Evolutionary conservation across 164 flowering plant species (phyloP), one percentile per base, ranked within the genome.

Genomic region (Paratinospora sagittata): DNA sequence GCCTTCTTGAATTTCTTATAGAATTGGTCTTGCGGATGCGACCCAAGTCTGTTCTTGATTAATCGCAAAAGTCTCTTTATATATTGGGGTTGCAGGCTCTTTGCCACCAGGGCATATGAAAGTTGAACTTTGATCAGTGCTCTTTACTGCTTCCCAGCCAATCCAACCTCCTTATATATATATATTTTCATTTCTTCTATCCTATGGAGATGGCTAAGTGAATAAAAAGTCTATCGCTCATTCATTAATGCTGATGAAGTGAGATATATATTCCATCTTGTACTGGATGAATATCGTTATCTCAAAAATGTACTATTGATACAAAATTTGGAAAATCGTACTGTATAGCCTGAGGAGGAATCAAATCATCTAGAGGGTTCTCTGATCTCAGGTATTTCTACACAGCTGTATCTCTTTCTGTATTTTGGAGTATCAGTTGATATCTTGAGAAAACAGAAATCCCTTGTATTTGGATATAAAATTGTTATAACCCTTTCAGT

Each of bases 91-190:
- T 78, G 76, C 84, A 91, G 92, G 80, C 63, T 73, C 86, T 66
- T 63, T 74, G 61, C 81, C 85, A 58, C 70, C 75, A 21, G 83
- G 83, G 30, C 84, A 84, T n/a, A 78, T 83, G 87, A 91, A 88
- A 83, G 82, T 81, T 65, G 95, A 91, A 74, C 89, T 63, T 37
- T 88, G 81, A 89, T 61, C 13, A 21, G 7, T 52, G 17, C 60
- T 34, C 64, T 60, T 39, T 57, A 57, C 14, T 8, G 27, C n/a
- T 9, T 36, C 37, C 66, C 52, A 17, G 24, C 17, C 12, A 12
- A 45, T 21, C 70, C 63, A 27, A 11, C 70, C 63, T 34, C 33
- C 26, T 36, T 58, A 19, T 57, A 14, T n/a, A n/a, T n/a, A n/a
- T n/a, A n/a, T 9, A 11, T 70, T 60, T 30, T 13, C 58, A 45